Evolutionary conservation across 805 yeast genomes (phyloP), one percentile per base, ranked within the genome.

Genomic region (Zygosaccharomyces bisporus): DNA sequence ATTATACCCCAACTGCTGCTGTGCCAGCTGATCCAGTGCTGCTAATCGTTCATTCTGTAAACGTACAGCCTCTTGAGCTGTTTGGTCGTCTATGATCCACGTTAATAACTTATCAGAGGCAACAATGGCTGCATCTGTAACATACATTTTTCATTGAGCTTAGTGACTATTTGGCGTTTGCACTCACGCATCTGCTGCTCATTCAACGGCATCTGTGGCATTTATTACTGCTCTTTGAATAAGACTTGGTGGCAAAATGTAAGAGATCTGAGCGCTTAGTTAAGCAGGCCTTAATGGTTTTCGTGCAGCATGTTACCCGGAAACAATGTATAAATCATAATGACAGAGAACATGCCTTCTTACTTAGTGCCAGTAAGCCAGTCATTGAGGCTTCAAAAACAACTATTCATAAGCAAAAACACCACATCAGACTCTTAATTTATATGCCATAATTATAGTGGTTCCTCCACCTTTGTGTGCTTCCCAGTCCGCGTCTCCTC

Each of bases 91-190:
- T 51, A 36, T 20, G 6, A n/a, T 18, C 10, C 8, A n/a, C 20
- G 46, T 46, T 43, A 43, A n/a, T n/a, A n/a, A n/a, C n/a, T n/a
- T n/a, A n/a, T n/a, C n/a, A n/a, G n/a, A n/a, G n/a, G n/a, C n/a
- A n/a, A n/a, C n/a, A n/a, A n/a, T n/a, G n/a, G n/a, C n/a, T n/a
- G n/a, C 9, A n/a, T 12, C 9, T 19, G 12, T 8, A 33, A 49
- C 59, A 52, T 54, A 55, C 59, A 44, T 23, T 43, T 50, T 17
- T 40, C 44, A 24, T 47, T 49, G 38, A 54, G 37, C 13, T 35
- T 42, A 13, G 38, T 35, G 4, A 55, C 16, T 8, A 55, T 44
- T 16, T 47, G 43, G 14, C 23, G 23, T 42, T 49, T 55, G 25
- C 46, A 31, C 30, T 40, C 43, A 4, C 29, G 41, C 35, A 45